phyloP scores from a whole-genome alignment of 306 rosid species.

The Ammopiptanthus mongolicus region DNA sequence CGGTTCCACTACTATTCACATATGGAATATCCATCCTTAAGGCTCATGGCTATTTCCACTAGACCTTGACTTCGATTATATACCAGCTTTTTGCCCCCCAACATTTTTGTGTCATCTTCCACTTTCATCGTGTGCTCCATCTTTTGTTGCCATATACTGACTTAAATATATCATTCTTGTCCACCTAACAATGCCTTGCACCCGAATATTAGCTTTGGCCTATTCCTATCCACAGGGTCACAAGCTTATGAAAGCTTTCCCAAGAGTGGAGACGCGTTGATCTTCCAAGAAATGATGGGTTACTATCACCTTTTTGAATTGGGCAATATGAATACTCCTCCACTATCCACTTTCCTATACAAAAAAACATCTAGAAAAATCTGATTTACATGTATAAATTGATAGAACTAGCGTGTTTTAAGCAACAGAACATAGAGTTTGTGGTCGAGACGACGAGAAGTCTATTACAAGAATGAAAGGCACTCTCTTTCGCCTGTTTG shows the following conservation, averaged over 20 bases:
- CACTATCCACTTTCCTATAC: slow-evolving; percentile 4
- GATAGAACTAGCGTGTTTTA: slow-evolving; percentile 12
- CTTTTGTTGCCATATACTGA: slow-evolving; percentile 10
- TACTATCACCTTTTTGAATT: slow-evolving; percentile 44
- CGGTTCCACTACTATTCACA: slow-evolving; percentile 16
- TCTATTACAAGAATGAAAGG: slow-evolving; percentile 21
- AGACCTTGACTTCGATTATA: slow-evolving; percentile 29
- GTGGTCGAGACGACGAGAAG: background rate
- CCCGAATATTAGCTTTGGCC: background rate
- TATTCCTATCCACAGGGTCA: slow-evolving; percentile 22
- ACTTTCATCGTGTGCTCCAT: slow-evolving; percentile 39
- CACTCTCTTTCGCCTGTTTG: slow-evolving; percentile 32
- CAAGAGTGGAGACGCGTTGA: slow-evolving; percentile 28
- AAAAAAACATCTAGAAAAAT: slow-evolving; percentile 11
- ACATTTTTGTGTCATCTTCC: slow-evolving; percentile 48
- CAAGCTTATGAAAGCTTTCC: slow-evolving; percentile 17
- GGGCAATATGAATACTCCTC: slow-evolving; percentile 3
- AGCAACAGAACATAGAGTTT: slow-evolving; percentile 1
- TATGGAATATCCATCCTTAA: slow-evolving; percentile 24
- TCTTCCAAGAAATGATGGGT: slow-evolving; percentile 28
- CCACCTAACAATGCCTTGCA: slow-evolving; percentile 21
- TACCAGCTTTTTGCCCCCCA: slow-evolving; percentile 32
- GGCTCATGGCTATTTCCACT: slow-evolving; percentile 47
- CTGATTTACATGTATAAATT: slow-evolving; percentile 37
- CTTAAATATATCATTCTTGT: background rate